Base-by-base conservation (phyloP, 495 filamentous ascomycete species). In the Rusavskia elegans region DNA sequence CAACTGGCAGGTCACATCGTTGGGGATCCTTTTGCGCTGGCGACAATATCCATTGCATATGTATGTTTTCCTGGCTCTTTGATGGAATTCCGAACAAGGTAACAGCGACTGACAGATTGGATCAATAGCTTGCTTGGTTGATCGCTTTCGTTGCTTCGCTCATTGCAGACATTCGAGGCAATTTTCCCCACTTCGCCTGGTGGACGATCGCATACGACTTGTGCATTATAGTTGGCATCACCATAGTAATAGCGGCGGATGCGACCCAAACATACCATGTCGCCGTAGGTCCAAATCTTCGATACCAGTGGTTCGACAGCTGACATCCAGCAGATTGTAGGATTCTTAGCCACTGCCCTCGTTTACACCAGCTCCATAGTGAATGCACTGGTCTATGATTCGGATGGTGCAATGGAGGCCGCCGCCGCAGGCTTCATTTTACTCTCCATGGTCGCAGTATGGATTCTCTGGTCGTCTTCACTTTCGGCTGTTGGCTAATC, bases 1-100 rank as follows among this genome's bases (percentile, higher is more conserved):
- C 39, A 14, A 23, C 32, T 30, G 29, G 17, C 36, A 62, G 59
- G 54, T 14, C 59, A 95, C 66, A 86, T 97, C 50, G 71, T 96
- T 46, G 92, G 92, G 59, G 90, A 97, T 70, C 93, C 93, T 2
- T 96, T 99, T 69, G 89, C 92, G 48, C 77, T 97, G 39, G 88
- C 89, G 40, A 99, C 92, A 16, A 78, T 92, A 39, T 94, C 88
- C 27, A 95, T 99, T 67, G 80, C 89, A 52, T 73, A 84, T 55
- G 89, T 95, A 78, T 66, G 87, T 77, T 7, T n/a, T 13, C 19
- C 23, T 20, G 19, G 16, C 30, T 6, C 37, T 35, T 21, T 17
- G 30, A 27, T 37, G 36, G 45, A 5, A 16, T 44, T 11, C 19
- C 4, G 9, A 1, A 41, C 17, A 6, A 35, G 39, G 49, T 35